Evolutionary conservation across 2,329 filamentous ascomycete species (phyloP).

Genomic region (Verticillium klebahnii): DNA sequence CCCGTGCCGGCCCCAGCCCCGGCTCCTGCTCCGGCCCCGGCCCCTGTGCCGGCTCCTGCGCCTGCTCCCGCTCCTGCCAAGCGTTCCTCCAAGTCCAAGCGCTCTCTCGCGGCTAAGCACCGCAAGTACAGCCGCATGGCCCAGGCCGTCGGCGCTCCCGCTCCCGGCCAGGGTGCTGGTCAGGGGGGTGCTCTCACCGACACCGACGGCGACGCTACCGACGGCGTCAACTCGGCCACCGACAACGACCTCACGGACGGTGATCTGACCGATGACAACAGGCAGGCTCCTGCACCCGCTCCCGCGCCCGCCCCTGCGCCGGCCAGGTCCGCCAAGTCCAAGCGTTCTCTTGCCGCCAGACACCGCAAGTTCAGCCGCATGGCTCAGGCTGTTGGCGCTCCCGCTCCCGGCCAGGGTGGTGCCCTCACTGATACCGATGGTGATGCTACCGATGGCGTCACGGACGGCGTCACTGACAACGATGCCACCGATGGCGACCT

Average conservation of each 20-base stretch:
- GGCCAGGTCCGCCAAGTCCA: background rate
- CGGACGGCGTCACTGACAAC: background rate
- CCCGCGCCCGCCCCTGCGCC: background rate
- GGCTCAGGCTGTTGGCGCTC: background rate
- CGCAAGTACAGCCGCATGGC: background rate
- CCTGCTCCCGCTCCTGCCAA: background rate
- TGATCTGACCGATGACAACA: background rate
- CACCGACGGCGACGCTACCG: background rate
- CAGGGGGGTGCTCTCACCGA: background rate
- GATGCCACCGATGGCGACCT: background rate
- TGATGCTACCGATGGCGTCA: background rate
- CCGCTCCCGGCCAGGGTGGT: slow-evolving; percentile 12
- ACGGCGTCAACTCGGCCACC: background rate
- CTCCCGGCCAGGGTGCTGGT: slow-evolving; percentile 11
- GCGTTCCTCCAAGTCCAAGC: background rate
- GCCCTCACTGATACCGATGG: slow-evolving; percentile 12
- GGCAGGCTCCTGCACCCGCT: background rate
- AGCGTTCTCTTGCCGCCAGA: background rate
- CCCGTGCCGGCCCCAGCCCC: background rate
- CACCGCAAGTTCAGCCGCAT: background rate
- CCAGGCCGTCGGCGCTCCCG: background rate
- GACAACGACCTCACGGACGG: background rate
- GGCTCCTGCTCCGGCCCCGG: background rate
- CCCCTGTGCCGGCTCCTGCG: background rate
- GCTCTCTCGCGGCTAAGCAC: background rate